Evolutionary conservation across 2,329 filamentous ascomycete species (phyloP).

Genomic region (Aspergillus floridensis): DNA sequence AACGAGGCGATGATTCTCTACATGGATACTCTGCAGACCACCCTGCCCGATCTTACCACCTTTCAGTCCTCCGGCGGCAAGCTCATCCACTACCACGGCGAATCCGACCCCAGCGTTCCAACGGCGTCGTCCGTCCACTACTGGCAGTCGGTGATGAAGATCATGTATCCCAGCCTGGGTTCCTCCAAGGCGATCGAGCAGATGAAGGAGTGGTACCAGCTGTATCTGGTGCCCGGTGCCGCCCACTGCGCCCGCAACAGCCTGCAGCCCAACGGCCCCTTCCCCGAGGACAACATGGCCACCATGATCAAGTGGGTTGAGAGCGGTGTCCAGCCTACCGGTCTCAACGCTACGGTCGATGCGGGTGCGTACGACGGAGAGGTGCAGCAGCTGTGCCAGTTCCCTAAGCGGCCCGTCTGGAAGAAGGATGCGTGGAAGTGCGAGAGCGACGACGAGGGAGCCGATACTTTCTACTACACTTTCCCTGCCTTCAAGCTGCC

Average conservation of each 20-base stretch:
- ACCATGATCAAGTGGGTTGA: conserved; percentile 54
- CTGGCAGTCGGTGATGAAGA: conserved; percentile 51
- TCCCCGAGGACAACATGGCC: conserved; percentile 47
- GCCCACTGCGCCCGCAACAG: conserved; percentile 51
- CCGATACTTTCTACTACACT: conserved; percentile 2
- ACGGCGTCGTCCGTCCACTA: conserved; percentile 56
- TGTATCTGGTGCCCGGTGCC: conserved; percentile 55
- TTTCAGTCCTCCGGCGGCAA: conserved; percentile 55
- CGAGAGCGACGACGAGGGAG: neutral
- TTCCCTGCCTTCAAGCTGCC: conserved; percentile 4
- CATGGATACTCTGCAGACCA: conserved; percentile 53
- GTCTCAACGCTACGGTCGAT: conserved; percentile 41
- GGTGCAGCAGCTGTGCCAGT: conserved; percentile 33
- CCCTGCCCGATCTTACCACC: conserved; percentile 51
- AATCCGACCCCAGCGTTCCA: conserved; percentile 54
- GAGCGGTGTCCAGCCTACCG: conserved; percentile 44
- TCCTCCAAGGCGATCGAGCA: conserved; percentile 41
- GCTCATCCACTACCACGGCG: conserved; percentile 58
- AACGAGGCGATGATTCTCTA: conserved; percentile 49
- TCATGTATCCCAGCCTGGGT: conserved; percentile 48
- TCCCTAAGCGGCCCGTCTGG: conserved; percentile 33
- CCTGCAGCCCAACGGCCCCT: conserved; percentile 44
- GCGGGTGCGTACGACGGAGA: conserved; percentile 29
- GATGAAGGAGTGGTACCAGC: conserved; percentile 53
- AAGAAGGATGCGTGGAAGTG: conserved; percentile 27